Evolutionary conservation across 2,329 filamentous ascomycete genomes (phyloP).

Genomic region (Botrytis hyacinthi): DNA sequence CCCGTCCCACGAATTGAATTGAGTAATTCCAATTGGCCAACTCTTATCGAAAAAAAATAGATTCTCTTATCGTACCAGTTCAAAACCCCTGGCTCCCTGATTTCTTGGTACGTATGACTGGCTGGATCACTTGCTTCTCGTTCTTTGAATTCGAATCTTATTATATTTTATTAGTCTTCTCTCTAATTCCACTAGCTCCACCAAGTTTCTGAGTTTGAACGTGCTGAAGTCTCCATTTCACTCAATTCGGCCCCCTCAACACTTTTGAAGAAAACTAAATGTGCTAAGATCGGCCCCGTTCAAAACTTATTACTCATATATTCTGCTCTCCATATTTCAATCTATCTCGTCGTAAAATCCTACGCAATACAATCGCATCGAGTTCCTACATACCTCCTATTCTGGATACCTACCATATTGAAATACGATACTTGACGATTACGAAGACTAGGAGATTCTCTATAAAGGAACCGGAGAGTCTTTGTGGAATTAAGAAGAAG

Average conservation of each 20-base stretch:
- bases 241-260: constrained; percentile 9
- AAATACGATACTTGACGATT: not conserved
- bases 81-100: not conserved
- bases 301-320: constrained; percentile 3
- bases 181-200: not conserved
- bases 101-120: not conserved
- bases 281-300: not conserved
- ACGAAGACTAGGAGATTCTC: not conserved
- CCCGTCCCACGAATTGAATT: constrained; percentile 7
- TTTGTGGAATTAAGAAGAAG: not conserved
- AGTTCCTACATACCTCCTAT: not conserved
- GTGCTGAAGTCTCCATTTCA: not conserved
- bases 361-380: not conserved
- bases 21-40: constrained; percentile 9
- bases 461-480: not conserved
- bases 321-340: not conserved
- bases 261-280: constrained; percentile 3
- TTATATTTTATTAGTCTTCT: not conserved
- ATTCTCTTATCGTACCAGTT: constrained; percentile 4
- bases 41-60: not conserved
- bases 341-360: not conserved
- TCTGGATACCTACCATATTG: not conserved
- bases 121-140: not conserved
- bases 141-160: not conserved
- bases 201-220: not conserved